phyloP scores from a whole-genome alignment of 1,284 basidiomycete genomes.

The Stereum hirsutum region DNA sequence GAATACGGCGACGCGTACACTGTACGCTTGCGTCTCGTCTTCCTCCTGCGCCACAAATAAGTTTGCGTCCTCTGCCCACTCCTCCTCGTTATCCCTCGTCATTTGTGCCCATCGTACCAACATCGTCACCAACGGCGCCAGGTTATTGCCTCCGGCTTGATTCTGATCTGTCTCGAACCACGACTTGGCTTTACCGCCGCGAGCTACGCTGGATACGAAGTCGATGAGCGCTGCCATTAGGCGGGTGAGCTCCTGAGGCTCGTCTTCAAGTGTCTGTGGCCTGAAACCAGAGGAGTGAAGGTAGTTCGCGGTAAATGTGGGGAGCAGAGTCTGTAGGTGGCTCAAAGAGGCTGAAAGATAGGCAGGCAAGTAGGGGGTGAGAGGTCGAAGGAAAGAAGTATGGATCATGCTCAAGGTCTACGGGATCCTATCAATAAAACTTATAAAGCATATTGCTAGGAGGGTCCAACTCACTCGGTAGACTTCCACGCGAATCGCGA shows the following conservation, averaged over 20 bases:
- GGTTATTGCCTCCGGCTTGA: no score
- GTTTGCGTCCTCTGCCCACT: conserved; percentile 85
- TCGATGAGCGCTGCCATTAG: conserved; percentile 77
- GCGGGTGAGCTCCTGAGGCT: conserved; percentile 67
- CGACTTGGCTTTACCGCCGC: conserved; percentile 52
- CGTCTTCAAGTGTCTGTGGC: conserved; percentile 65
- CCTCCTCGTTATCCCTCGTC: conserved; percentile 87
- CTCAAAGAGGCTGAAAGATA: conserved; percentile 53
- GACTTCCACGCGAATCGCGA: conserved; percentile 70
- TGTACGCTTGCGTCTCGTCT: conserved; percentile 80
- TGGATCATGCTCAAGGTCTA: conserved; percentile 72
- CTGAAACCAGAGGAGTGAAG: conserved; percentile 46
- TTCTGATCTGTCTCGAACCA: conserved; percentile 52
- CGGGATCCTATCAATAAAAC: no score
- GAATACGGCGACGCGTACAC: conserved; percentile 76
- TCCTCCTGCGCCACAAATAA: conserved; percentile 93
- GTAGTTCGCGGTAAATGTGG: conserved; percentile 64
- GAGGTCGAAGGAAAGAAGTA: conserved; percentile 63
- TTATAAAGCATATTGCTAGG: background rate
- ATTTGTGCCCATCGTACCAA: conserved; percentile 79
- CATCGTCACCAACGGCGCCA: conserved; percentile 46
- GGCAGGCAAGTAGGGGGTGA: conserved; percentile 51
- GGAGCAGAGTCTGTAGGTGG: conserved; percentile 60
- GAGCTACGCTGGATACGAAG: conserved; percentile 58
- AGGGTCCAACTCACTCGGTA: conserved; percentile 58